Conservation (phyloP, 1,284 basidiomycete species). For the Vanrija humicola region DNA sequence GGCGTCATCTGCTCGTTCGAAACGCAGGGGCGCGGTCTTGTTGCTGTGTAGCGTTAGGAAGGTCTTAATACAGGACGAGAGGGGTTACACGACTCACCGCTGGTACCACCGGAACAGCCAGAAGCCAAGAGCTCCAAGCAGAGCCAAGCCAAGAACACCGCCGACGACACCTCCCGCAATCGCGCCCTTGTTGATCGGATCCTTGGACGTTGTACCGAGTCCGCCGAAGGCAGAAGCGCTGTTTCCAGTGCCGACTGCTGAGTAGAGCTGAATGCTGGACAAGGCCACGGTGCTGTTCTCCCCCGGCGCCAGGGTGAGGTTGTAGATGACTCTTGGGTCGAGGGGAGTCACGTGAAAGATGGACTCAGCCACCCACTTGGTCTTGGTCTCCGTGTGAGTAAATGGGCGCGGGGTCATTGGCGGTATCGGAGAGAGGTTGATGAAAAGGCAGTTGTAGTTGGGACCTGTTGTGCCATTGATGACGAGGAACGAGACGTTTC, state of each 20-base stretch:
- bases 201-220: constrained; percentile 3
- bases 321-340: constrained; percentile 1
- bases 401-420: neutral
- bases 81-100: neutral
- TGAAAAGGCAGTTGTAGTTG: neutral
- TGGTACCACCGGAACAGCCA: constrained; percentile 25
- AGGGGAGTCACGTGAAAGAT: neutral
- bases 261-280: neutral
- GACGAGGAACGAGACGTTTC: neutral
- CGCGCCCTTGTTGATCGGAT: constrained; percentile 23
- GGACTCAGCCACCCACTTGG: neutral
- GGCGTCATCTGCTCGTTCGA: too few species aligned
- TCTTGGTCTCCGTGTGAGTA: neutral
- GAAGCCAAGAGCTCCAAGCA: constrained; percentile 35
- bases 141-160: constrained; percentile 37
- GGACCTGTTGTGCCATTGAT: neutral
- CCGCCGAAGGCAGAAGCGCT: neutral
- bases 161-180: constrained; percentile 47
- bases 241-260: neutral
- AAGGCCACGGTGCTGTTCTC: neutral
- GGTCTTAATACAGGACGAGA: too few species aligned
- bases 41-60: constrained; percentile 9
- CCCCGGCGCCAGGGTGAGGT: neutral
- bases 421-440: neutral
- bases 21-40: constrained; percentile 45